These are phyloP conservation scores for Tylopilus sp. DNA, from an alignment of 768 basidiomycete species.

Conservation along the genomic window DNA sequence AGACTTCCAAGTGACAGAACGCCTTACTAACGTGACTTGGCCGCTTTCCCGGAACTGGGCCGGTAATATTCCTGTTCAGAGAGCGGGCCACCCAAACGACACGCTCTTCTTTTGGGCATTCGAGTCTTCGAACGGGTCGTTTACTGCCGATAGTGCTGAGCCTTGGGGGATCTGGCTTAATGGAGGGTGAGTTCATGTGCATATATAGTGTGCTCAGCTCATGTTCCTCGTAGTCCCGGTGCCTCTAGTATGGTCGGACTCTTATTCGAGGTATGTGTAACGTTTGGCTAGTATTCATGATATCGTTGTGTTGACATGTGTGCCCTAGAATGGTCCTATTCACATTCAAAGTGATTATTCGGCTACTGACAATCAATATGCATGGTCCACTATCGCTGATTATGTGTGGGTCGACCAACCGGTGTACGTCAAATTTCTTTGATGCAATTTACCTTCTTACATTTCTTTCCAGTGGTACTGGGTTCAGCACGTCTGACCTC, in stretches of 20 bases:
- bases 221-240: conserved; percentile 46
- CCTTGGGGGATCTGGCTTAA: too few relatives aligned
- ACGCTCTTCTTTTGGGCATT: too few relatives aligned
- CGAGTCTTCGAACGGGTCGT: conserved; percentile 52
- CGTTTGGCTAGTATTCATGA: not conserved
- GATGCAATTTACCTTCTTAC: not conserved
- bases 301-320: not conserved
- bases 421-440: conserved; percentile 33
- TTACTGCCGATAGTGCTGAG: conserved; percentile 45
- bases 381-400: conserved; percentile 51
- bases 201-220: not conserved
- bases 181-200: conserved; percentile 43
- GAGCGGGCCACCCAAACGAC: too few relatives aligned
- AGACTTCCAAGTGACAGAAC: conserved; percentile 59
- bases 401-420: conserved; percentile 75
- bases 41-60: conserved; percentile 40
- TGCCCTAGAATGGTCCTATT: conserved; percentile 61
- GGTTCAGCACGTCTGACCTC: conserved; percentile 59
- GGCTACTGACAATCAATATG: conserved; percentile 45
- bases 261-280: conserved; percentile 50
- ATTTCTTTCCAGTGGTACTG: conserved; percentile 46
- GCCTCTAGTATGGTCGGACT: conserved; percentile 63
- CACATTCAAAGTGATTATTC: conserved; percentile 49
- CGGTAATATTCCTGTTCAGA: too few relatives aligned
- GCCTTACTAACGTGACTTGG: conserved; percentile 58